Evolutionary conservation across 495 filamentous ascomycete species (phyloP), one percentile per base, ranked within the genome.

Genomic region (Xylaria longipes): DNA sequence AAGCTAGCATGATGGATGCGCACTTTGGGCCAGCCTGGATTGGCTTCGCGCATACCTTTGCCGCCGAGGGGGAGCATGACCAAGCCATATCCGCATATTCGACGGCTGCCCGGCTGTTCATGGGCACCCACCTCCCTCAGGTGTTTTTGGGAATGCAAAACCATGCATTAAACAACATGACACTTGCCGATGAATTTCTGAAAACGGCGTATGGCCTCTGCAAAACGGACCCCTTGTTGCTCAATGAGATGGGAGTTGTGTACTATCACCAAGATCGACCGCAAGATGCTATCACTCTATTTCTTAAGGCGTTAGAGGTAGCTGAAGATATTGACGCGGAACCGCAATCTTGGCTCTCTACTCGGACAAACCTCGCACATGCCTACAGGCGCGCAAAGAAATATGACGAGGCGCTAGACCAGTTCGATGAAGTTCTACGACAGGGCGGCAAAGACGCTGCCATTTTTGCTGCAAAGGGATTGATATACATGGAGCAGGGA

Each of bases 11-110:
- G 87, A 93, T 99, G 88, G 94, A 99, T 78, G 93, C 96, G 37
- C 96, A 98, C 82, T 98, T 97, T 75, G 97, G 96, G 6, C 93
- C 97, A 6, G 96, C 96, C 48, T 99, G 96, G 96, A 98, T 99
- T 71, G 96, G 96, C 11, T 99, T 99, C 81, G 96, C 96, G 29
- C 96, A 99, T 83, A 99, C 97, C 0, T 99, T 99, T 79, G 97
- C 96, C n/a, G 95, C 95, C n/a, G 96, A 99, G 81, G 96, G 97
- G 66, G 96, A 99, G 81, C 94, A 98, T 81, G 96, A 99, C 78
- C 96, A 99, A 82, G 96, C 96, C 65, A 97, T 99, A 72, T 95
- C 95, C 20, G 96, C 97, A 8, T 99, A 99, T 84, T 96, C 93
- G 46, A 99, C 96, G 17, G 96, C 96, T 1, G 96, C 95, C 15